phyloP scores from a whole-genome alignment of 306 rosid genomes.

The Citrullus colocynthis region DNA sequence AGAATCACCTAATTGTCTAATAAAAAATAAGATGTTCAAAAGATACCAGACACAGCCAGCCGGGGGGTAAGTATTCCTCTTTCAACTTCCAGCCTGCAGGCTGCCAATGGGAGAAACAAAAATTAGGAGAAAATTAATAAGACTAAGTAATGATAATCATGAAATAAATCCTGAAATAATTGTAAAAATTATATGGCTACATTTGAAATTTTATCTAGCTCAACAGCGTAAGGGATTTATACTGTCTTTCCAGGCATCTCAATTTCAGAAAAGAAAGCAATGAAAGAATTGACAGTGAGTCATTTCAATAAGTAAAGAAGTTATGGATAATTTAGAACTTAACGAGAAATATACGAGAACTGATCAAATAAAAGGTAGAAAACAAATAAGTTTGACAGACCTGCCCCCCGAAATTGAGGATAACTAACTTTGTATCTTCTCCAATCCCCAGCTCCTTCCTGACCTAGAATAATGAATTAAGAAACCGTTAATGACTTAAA shows the following conservation, averaged over 20 bases:
- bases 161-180: neutral
- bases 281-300: neutral
- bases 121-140: neutral
- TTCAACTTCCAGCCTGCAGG: slow-evolving; percentile 91
- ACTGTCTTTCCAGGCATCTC: neutral
- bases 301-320: neutral
- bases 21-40: slow-evolving; percentile 8
- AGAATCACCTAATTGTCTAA: neutral
- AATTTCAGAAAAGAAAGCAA: neutral
- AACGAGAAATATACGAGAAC: neutral
- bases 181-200: neutral
- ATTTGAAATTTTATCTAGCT: neutral
- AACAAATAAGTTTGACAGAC: slow-evolving; percentile 20
- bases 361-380: neutral
- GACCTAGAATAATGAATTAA: slow-evolving; percentile 42
- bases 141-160: neutral
- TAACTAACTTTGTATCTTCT: slow-evolving; percentile 63
- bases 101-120: slow-evolving; percentile 37
- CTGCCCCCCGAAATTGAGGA: slow-evolving; percentile 98
- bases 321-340: neutral
- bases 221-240: neutral
- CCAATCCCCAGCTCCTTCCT: slow-evolving; percentile 65
- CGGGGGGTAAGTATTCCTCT: slow-evolving; percentile 78
- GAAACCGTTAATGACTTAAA: slow-evolving; percentile 1
- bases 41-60: slow-evolving; percentile 90